These are phyloP conservation scores for Sphagnum fallax DNA, from an alignment of 228 moss, liverwort and hornwort species.

Conservation along the genomic window DNA sequence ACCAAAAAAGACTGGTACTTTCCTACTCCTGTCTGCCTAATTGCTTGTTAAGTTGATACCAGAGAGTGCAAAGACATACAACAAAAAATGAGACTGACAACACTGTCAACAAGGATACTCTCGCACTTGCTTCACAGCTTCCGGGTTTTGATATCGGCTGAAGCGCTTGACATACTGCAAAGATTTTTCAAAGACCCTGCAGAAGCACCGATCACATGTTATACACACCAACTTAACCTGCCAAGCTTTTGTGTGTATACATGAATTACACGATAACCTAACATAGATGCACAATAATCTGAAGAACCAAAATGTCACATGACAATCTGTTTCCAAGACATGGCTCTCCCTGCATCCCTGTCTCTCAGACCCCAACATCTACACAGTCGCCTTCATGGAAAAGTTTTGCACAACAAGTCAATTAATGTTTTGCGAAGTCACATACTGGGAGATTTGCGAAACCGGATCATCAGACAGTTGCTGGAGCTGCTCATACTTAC, in stretches of 20 bases:
- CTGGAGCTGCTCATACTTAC: constrained; percentile 86
- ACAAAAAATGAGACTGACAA: too few relatives aligned
- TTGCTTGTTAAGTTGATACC: too few relatives aligned
- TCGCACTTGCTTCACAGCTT: constrained; percentile 78
- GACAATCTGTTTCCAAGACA: too few relatives aligned
- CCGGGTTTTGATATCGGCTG: constrained; percentile 80
- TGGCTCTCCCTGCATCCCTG: too few relatives aligned
- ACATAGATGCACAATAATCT: too few relatives aligned
- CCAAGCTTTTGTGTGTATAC: too few relatives aligned
- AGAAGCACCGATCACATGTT: not conserved
- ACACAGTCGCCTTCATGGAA: not conserved
- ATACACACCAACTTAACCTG: not conserved
- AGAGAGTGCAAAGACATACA: too few relatives aligned
- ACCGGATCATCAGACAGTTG: constrained; percentile 69
- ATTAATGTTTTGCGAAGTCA: not conserved
- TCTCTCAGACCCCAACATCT: too few relatives aligned
- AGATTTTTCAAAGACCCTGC: constrained; percentile 84
- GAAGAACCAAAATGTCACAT: too few relatives aligned
- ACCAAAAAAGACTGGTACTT: too few relatives aligned
- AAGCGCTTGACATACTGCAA: constrained; percentile 88
- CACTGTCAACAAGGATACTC: constrained; percentile 41
- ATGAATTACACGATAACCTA: too few relatives aligned
- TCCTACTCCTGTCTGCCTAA: too few relatives aligned
- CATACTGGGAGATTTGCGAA: constrained; percentile 72
- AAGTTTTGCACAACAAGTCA: not conserved